A percentile compares a stretch with the other conserved stretches of the same genome.
phyloP scores from a whole-genome alignment of 2,329 filamentous ascomycete genomes.

The Xylariaceae sp. region DNA sequence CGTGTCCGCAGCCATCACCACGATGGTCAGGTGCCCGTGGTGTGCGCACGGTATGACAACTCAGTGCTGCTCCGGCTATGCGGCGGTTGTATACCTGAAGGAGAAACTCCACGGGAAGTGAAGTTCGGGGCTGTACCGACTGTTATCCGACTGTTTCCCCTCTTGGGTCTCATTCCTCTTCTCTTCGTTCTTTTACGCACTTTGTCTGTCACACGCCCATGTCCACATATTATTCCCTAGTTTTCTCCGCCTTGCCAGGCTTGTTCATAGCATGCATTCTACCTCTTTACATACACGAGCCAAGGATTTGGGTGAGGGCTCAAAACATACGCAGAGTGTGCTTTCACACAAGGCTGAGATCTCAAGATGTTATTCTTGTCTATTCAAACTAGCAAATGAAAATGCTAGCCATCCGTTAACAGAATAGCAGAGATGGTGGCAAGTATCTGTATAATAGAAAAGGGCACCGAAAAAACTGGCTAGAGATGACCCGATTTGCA shows the following conservation, averaged over 20 bases:
- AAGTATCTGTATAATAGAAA: slow-evolving; percentile 11
- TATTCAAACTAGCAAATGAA: not conserved
- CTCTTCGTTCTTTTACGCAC: not conserved
- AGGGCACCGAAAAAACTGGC: slow-evolving; percentile 3
- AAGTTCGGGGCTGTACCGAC: slow-evolving; percentile 5
- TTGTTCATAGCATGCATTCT: slow-evolving; percentile 13
- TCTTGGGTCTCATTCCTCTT: not conserved
- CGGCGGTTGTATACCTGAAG: slow-evolving; percentile 59
- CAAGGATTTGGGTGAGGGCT: slow-evolving; percentile 7
- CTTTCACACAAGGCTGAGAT: slow-evolving; percentile 1
- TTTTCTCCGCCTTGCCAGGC: slow-evolving; percentile 6
- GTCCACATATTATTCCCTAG: not conserved
- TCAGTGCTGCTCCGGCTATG: slow-evolving; percentile 63
- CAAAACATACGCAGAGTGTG: slow-evolving; percentile 10
- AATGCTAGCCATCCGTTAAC: not conserved
- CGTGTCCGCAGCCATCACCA: slow-evolving; percentile 52
- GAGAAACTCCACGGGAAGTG: slow-evolving; percentile 50
- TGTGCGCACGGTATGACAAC: slow-evolving; percentile 66
- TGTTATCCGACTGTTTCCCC: no score
- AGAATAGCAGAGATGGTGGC: not conserved
- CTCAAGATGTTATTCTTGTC: slow-evolving; percentile 4
- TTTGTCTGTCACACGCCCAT: not conserved
- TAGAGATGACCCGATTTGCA: not conserved
- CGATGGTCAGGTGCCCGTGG: slow-evolving; percentile 65
- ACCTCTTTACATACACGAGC: slow-evolving; percentile 12